A percentile compares a stretch with the other conserved stretches of the same genome.
These are phyloP conservation scores for Saturnispora ahearnii DNA, from an alignment of 805 yeast genomes.

Conservation along the genomic window DNA sequence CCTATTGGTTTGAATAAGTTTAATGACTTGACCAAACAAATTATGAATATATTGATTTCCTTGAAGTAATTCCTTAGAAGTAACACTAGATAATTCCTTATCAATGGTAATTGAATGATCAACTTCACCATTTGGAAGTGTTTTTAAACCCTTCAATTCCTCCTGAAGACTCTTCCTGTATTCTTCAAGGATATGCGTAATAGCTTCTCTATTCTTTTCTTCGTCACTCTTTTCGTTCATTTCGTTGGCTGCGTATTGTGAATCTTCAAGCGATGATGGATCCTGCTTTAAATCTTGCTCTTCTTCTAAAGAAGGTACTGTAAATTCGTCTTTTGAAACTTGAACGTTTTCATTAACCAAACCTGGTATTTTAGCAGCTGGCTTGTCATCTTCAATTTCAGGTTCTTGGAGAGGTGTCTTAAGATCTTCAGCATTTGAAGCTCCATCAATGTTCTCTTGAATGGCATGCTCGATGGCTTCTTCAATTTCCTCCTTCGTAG, in stretches of 20 bases:
- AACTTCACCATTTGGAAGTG: background rate
- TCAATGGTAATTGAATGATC: slow-evolving; percentile 23
- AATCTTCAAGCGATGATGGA: slow-evolving; percentile 1
- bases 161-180: background rate
- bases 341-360: background rate
- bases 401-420: background rate
- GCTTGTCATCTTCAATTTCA: background rate
- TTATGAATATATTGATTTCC: slow-evolving; percentile 25
- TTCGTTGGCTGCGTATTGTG: slow-evolving; percentile 6
- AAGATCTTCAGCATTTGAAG: background rate
- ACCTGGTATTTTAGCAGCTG: background rate
- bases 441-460: background rate
- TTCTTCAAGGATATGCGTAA: background rate
- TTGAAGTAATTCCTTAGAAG: slow-evolving; percentile 18
- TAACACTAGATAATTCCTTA: slow-evolving; percentile 18
- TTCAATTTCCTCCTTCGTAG: background rate
- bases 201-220: slow-evolving; percentile 1
- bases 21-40: slow-evolving; percentile 23
- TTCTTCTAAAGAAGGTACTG: slow-evolving; percentile 4
- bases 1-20: slow-evolving; percentile 23
- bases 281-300: slow-evolving; percentile 1
- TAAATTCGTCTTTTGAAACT: background rate
- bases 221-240: background rate
- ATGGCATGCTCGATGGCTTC: background rate
- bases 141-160: background rate